phyloP scores from a whole-genome alignment of 2,329 filamentous ascomycete genomes.

The Coniochaeta prunicola region DNA sequence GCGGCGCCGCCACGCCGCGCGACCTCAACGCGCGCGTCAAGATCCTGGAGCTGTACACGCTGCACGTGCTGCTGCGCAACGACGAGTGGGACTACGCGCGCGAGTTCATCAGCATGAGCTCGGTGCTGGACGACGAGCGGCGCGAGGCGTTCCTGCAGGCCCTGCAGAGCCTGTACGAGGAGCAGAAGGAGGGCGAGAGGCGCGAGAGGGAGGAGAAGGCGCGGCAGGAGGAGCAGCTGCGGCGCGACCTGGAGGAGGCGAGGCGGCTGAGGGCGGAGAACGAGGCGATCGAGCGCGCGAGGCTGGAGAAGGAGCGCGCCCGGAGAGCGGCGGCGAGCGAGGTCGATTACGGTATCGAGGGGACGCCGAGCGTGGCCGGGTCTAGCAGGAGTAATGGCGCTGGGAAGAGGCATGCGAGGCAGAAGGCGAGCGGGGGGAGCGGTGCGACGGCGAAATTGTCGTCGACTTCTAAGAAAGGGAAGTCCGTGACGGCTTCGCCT shows the following conservation, averaged over 20 bases:
- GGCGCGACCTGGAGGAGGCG: constrained; percentile 50
- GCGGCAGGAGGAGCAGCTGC: constrained; percentile 49
- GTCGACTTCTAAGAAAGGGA: constrained; percentile 23
- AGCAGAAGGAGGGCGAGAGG: constrained; percentile 66
- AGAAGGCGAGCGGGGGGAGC: not conserved
- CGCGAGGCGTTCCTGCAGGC: constrained; percentile 84
- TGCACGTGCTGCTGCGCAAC: constrained; percentile 90
- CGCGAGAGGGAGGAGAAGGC: constrained; percentile 52
- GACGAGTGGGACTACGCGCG: constrained; percentile 93
- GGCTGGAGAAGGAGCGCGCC: constrained; percentile 46
- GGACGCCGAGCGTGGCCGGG: constrained; percentile 31
- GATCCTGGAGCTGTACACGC: constrained; percentile 88
- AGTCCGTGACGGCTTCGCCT: constrained; percentile 19
- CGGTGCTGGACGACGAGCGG: constrained; percentile 85
- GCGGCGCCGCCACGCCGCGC: constrained; percentile 73
- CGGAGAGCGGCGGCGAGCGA: constrained; percentile 36
- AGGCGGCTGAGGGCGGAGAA: constrained; percentile 49
- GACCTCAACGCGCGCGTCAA: constrained; percentile 81
- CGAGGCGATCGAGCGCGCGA: constrained; percentile 45
- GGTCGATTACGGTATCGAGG: constrained; percentile 63
- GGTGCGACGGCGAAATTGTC: constrained; percentile 2
- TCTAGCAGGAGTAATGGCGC: constrained; percentile 17
- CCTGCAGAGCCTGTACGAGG: constrained; percentile 75
- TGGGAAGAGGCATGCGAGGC: constrained; percentile 9
- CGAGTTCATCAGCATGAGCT: constrained; percentile 81